A percentile compares a stretch with the other conserved stretches of the same genome.
Evolutionary conservation across 345 rosid species (phyloP).

Genomic region (Brassica napus): DNA sequence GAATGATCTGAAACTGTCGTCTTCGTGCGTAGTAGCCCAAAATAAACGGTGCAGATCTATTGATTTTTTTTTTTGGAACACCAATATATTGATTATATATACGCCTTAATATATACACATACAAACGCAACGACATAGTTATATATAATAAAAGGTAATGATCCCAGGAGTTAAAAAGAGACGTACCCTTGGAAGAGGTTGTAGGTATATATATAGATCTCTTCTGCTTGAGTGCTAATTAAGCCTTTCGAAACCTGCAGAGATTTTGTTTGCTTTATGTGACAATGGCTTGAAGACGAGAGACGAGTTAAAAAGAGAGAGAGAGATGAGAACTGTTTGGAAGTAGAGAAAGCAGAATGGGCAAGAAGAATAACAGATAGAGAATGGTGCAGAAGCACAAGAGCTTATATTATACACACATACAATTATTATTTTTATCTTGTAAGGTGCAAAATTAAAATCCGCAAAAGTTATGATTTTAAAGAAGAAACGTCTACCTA

Average conservation of each 20-base stretch:
- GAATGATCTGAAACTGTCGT: constrained; percentile 15
- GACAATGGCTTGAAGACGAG: constrained; percentile 9
- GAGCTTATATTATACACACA: constrained; percentile 26
- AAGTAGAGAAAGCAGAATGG: constrained; percentile 19
- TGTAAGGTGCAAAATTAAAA: constrained; percentile 36
- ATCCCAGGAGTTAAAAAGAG: not conserved
- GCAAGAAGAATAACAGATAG: constrained; percentile 32
- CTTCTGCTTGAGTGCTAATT: not conserved
- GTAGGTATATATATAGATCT: constrained; percentile 13
- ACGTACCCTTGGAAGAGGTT: constrained; percentile 13
- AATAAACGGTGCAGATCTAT: constrained; percentile 30
- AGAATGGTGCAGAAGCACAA: constrained; percentile 42
- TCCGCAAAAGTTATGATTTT: constrained; percentile 34
- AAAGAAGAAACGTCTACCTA: constrained; percentile 40
- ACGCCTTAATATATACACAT: not conserved
- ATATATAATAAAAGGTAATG: not conserved
- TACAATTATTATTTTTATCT: constrained; percentile 2
- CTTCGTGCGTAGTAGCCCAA: constrained; percentile 5
- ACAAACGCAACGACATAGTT: constrained; percentile 10
- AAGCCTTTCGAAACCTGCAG: not conserved
- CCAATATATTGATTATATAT: no score
- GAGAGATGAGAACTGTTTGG: not conserved
- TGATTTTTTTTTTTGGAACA: not conserved
- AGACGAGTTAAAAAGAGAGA: not conserved
- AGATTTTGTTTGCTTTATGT: not conserved